phyloP scores from a whole-genome alignment of 2,329 filamentous ascomycete genomes.

The Scorias spongiosa region DNA sequence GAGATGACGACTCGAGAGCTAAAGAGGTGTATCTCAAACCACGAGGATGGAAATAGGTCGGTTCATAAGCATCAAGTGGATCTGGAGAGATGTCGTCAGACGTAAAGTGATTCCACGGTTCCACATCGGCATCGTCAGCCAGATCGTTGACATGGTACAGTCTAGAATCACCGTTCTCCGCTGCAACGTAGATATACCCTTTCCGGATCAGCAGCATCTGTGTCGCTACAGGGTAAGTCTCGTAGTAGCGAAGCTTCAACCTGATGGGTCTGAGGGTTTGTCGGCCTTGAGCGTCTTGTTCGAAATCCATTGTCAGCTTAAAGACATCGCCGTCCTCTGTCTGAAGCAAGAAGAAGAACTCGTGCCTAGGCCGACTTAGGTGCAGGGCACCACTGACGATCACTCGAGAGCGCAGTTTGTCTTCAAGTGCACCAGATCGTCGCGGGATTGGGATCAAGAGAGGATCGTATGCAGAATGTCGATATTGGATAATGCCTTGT shows the following conservation, averaged over 20 bases:
- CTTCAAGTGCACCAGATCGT: constrained; percentile 73
- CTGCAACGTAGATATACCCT: constrained; percentile 83
- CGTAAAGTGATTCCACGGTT: constrained; percentile 42
- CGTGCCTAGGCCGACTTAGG: constrained; percentile 63
- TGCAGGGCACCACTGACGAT: constrained; percentile 94
- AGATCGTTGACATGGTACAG: constrained; percentile 97
- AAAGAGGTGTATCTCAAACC: constrained; percentile 59
- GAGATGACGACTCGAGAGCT: constrained; percentile 39
- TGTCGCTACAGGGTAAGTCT: constrained; percentile 79
- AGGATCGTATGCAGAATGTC: constrained; percentile 86
- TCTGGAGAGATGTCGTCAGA: constrained; percentile 52
- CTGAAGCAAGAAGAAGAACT: constrained; percentile 94
- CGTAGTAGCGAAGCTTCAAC: constrained; percentile 93
- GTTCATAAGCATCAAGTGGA: constrained; percentile 52
- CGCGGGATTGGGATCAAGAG: constrained; percentile 82
- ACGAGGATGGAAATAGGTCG: constrained; percentile 74
- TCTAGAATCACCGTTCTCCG: constrained; percentile 82
- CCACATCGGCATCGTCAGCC: constrained; percentile 75
- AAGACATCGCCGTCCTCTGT: constrained; percentile 97
- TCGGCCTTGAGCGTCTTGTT: constrained; percentile 62
- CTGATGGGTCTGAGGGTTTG: constrained; percentile 66
- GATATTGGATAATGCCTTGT: constrained; percentile 87
- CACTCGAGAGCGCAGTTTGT: constrained; percentile 74
- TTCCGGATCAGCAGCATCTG: constrained; percentile 88
- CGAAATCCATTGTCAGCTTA: constrained; percentile 88